phyloP scores from a whole-genome alignment of 371 early-diverging fungal species.

The Mortierella sp. region DNA sequence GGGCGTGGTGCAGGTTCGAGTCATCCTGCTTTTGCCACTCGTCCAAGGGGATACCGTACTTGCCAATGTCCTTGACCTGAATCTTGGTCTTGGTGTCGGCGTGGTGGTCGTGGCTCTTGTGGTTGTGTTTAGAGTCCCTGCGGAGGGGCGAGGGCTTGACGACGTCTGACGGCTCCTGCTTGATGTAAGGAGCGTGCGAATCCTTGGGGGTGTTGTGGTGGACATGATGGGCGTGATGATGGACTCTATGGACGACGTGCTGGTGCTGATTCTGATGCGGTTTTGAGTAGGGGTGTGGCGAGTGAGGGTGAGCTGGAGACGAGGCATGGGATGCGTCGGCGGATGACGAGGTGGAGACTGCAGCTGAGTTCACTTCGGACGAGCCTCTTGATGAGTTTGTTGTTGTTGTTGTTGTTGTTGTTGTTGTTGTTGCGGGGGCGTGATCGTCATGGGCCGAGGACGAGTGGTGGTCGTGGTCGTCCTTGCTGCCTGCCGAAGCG shows the following conservation, averaged over 20 bases:
- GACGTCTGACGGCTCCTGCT: constrained; percentile 40
- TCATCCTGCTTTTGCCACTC: constrained; percentile 54
- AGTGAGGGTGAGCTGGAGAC: constrained; percentile 27
- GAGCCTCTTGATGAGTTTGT: background rate
- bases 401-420: background rate
- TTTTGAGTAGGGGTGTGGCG: constrained; percentile 46
- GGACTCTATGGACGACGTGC: constrained; percentile 20
- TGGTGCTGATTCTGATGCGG: constrained; percentile 23
- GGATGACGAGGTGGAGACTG: constrained; percentile 8
- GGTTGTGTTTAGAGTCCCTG: constrained; percentile 44
- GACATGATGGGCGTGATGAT: constrained; percentile 23
- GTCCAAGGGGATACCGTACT: constrained; percentile 52
- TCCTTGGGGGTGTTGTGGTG: constrained; percentile 24
- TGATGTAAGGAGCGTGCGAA: constrained; percentile 13
- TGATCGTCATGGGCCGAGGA: constrained; percentile 29
- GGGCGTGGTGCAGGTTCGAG: background rate
- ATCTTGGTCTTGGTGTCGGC: constrained; percentile 27
- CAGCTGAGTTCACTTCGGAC: background rate
- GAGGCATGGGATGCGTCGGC: constrained; percentile 6
- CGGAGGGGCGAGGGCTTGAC: constrained; percentile 42
- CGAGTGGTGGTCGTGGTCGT: constrained; percentile 1
- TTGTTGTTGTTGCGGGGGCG: background rate
- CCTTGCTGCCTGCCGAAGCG: constrained; percentile 23
- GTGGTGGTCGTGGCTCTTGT: constrained; percentile 23
- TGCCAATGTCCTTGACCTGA: constrained; percentile 55